phyloP scores from a whole-genome alignment of 1,284 basidiomycete species.

The Mycocalia duriaeana region DNA sequence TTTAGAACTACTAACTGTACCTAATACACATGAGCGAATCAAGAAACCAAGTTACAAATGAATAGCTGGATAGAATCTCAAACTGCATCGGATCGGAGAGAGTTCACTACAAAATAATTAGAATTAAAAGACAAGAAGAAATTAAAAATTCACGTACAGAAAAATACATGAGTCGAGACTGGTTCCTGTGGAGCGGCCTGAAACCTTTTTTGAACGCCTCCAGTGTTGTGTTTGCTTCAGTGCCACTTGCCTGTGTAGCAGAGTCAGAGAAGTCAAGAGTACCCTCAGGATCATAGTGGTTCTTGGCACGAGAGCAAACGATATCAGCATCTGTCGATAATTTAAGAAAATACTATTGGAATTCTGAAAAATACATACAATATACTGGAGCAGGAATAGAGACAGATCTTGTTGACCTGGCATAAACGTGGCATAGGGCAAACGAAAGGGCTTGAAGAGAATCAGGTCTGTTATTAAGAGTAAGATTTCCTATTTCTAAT shows the following conservation, averaged over 20 bases:
- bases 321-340: constrained; percentile 64
- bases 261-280: constrained; percentile 46
- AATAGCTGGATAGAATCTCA: no score
- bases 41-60: no score
- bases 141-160: constrained; percentile 35
- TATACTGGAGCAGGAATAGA: constrained; percentile 82
- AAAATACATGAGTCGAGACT: constrained; percentile 62
- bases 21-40: no score
- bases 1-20: no score
- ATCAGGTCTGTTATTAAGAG: constrained; percentile 56
- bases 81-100: no score
- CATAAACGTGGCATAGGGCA: constrained; percentile 76
- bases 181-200: constrained; percentile 47
- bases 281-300: constrained; percentile 61
- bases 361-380: constrained; percentile 36
- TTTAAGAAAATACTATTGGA: constrained; percentile 5
- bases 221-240: constrained; percentile 38
- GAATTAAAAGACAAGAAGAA: not conserved
- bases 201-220: constrained; percentile 52
- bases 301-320: constrained; percentile 69
- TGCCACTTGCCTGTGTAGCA: constrained; percentile 36
- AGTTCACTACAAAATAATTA: no score
- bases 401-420: constrained; percentile 74
- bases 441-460: constrained; percentile 65
- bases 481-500: no score